phyloP scores from a whole-genome alignment of 73 alveolate species.

The Paramecium sexaurelia region DNA sequence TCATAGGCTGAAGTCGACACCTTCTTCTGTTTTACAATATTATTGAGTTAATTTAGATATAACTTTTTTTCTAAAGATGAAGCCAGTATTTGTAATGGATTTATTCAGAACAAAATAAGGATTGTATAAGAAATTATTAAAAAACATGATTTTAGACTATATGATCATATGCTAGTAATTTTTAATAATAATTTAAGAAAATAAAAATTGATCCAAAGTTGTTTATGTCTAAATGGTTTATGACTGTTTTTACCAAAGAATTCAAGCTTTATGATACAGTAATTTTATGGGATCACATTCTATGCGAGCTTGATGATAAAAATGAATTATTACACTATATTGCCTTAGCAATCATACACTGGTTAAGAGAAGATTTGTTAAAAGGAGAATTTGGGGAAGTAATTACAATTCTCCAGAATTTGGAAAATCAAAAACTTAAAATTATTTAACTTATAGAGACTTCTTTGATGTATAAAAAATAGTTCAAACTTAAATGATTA shows the following conservation, averaged over 20 bases:
- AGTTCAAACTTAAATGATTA: constrained; percentile 30
- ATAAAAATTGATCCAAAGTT: constrained; percentile 55
- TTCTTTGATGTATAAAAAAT: constrained; percentile 31
- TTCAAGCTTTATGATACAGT: constrained; percentile 42
- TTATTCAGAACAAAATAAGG: neutral
- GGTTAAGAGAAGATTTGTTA: constrained; percentile 27
- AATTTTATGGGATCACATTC: constrained; percentile 56
- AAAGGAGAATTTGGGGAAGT: constrained; percentile 51
- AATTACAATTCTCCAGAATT: neutral
- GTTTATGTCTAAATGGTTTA: constrained; percentile 58
- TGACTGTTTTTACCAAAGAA: constrained; percentile 54
- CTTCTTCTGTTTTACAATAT: neutral
- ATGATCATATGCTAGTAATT: constrained; percentile 18
- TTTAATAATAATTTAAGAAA: neutral
- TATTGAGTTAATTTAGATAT: constrained; percentile 15
- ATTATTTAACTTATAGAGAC: neutral
- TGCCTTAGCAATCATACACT: constrained; percentile 11
- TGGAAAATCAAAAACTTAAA: constrained; percentile 5
- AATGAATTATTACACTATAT: constrained; percentile 30
- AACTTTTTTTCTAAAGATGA: constrained; percentile 14
- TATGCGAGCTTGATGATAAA: constrained; percentile 48
- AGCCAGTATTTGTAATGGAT: neutral
- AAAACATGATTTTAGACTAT: constrained; percentile 25
- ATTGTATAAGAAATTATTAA: neutral
- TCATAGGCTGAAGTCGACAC: constrained; percentile 37